Percentiles rank a stretch among this genome's conserved stretches.
Evolutionary conservation across 1,284 basidiomycete species (phyloP).

Genomic region (Cryptococcus deneoformans): DNA sequence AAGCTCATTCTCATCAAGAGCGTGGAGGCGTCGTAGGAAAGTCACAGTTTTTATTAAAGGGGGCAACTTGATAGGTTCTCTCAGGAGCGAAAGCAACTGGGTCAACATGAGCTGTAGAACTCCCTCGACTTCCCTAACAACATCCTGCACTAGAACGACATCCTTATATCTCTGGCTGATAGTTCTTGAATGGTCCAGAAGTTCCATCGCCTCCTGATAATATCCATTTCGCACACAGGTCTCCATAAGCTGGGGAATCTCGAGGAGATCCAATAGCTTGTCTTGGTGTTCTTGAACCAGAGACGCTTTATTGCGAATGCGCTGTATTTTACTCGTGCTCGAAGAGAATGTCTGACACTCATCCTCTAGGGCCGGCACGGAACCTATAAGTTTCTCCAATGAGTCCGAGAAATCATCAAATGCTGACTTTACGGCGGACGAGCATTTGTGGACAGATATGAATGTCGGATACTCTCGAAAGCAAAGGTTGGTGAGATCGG

Average conservation of each 20-base stretch:
- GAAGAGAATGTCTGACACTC: constrained; percentile 64
- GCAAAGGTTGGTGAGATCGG: constrained; percentile 80
- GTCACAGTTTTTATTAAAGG: constrained; percentile 81
- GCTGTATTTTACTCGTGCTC: constrained; percentile 58
- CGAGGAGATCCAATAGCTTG: constrained; percentile 83
- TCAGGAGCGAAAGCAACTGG: constrained; percentile 72
- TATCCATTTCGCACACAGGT: constrained; percentile 88
- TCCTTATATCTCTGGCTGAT: constrained; percentile 53
- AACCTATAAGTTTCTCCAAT: constrained; percentile 62
- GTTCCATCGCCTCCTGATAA: constrained; percentile 83
- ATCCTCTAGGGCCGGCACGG: constrained; percentile 67
- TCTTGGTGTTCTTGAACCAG: constrained; percentile 86
- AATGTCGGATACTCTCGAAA: constrained; percentile 86
- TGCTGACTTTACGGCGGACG: constrained; percentile 60
- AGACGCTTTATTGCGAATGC: constrained; percentile 67
- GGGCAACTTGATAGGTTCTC: constrained; percentile 83
- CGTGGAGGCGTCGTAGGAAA: constrained; percentile 75
- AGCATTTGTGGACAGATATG: constrained; percentile 65
- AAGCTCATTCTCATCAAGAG: constrained; percentile 61
- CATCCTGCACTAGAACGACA: constrained; percentile 54
- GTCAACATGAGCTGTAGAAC: constrained; percentile 54
- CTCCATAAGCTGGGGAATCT: constrained; percentile 83
- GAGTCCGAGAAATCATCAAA: constrained; percentile 64
- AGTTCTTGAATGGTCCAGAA: constrained; percentile 63
- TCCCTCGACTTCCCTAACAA: constrained; percentile 70